Evolutionary conservation across 352 stramenopile genomes (phyloP), one percentile per base, ranked within the genome.

Genomic region (Globisporangium perplexum): DNA sequence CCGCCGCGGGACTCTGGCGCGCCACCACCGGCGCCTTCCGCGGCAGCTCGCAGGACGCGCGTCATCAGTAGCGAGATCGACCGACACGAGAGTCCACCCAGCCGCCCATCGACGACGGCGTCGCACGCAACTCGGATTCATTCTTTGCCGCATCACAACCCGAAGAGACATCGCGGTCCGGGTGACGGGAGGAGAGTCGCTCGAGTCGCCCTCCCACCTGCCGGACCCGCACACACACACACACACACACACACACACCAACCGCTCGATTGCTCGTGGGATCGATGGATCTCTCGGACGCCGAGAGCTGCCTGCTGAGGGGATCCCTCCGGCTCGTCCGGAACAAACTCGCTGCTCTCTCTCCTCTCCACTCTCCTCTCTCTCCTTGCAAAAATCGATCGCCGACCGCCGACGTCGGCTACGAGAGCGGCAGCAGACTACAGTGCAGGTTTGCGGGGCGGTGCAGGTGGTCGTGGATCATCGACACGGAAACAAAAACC

Each of bases 401-500:
- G 26, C 5, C 26, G 26, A 30, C 3, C 26, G 12, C 14, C 35
- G 35, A 12, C 41, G 24, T n/a, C 12, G 24, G 65, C 77, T 75
- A 90, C 57, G 77, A 87, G 30, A 91, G 67, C 28, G 81, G 81
- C 41, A 89, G 65, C 31, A 89, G 63, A 50, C 76, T 88, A 74
- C 81, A 91, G 69, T 91, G 81, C 39, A 91, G 59, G 60, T 89
- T 89, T 15, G 77, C 74, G 17, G 81, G 74, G n/a, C 77, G 77
- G 51, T 88, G 75, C 61, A 88, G 71, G 36, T 66, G 72, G 60
- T 91, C 81, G 61, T 88, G 76, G 48, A 91, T 82, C 72, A 91
- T 85, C n/a, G 81, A 85, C 45, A 91, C 77, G 6, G 81, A 91
- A 17, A 91, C 81, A 62, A 89, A 91, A 38, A 91, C 77, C 77